A percentile compares a stretch with the other conserved stretches of the same genome.
Evolutionary conservation across 257 asterid species (phyloP).

Genomic region (Plantago elongata): DNA sequence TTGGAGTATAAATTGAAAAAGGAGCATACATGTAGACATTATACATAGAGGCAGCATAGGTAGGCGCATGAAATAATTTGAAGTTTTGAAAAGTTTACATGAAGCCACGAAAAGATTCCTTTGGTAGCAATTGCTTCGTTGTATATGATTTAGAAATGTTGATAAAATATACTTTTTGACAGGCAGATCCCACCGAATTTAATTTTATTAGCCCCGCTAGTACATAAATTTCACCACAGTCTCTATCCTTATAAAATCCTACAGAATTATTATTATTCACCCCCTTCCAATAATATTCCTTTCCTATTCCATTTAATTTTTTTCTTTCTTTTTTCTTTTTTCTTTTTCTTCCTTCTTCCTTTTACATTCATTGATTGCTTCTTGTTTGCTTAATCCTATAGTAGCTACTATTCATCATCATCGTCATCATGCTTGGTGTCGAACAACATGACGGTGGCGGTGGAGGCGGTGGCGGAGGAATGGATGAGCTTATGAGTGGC

Average conservation of each 20-base stretch:
- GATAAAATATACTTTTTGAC: background rate
- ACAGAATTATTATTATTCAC: background rate
- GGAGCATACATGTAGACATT: no score
- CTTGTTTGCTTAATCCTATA: background rate
- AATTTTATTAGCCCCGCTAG: background rate
- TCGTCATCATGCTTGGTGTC: background rate
- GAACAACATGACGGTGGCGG: background rate
- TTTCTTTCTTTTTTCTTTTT: no score
- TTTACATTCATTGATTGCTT: no score
- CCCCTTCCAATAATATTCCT: no score
- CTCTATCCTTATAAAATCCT: background rate
- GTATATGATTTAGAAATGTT: background rate
- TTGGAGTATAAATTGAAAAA: no score
- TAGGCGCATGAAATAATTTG: no score
- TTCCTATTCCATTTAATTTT: no score
- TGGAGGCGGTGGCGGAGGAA: background rate
- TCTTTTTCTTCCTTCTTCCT: no score
- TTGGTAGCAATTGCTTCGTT: background rate
- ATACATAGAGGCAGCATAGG: no score
- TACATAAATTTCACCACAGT: background rate
- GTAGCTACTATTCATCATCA: background rate
- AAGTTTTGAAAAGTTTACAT: background rate
- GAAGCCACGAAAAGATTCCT: slow-evolving; percentile 6
- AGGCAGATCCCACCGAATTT: slow-evolving; percentile 8
- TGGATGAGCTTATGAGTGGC: background rate